Evolutionary conservation across 768 basidiomycete species (phyloP).

Genomic region (Amanita pseudoporphyria): DNA sequence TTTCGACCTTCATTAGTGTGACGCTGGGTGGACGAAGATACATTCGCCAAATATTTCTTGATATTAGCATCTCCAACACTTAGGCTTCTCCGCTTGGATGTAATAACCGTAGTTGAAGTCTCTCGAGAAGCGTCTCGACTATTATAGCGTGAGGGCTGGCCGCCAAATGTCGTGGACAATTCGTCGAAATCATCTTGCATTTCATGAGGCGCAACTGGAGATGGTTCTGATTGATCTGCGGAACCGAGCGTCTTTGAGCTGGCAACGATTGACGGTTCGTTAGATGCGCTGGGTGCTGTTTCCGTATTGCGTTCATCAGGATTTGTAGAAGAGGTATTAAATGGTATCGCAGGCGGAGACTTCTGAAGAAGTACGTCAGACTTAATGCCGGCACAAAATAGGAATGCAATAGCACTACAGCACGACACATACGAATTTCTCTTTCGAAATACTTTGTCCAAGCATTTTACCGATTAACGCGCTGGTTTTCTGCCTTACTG

Average conservation of each 20-base stretch:
- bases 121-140: conserved; percentile 20
- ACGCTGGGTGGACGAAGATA: conserved; percentile 18
- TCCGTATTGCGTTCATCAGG: not conserved
- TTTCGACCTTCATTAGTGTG: not conserved
- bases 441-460: conserved; percentile 53
- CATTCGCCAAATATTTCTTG: conserved; percentile 30
- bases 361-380: not conserved
- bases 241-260: not conserved
- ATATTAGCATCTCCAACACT: conserved; percentile 61
- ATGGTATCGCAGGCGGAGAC: not conserved
- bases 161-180: conserved; percentile 48
- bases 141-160: conserved; percentile 32
- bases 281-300: not conserved
- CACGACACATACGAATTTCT: conserved; percentile 16
- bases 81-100: conserved; percentile 56
- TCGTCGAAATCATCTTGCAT: conserved; percentile 40
- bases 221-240: conserved; percentile 14
- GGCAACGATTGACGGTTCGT: not conserved
- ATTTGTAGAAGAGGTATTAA: not conserved
- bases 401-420: not conserved
- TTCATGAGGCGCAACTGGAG: conserved; percentile 20
- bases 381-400: not conserved
- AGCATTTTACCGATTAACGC: conserved; percentile 76
- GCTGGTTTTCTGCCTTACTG: conserved; percentile 71
- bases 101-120: conserved; percentile 17